These are phyloP conservation scores for Penicillium sp. DNA, from an alignment of 2,329 filamentous ascomycete genomes.

Conservation along the genomic window DNA sequence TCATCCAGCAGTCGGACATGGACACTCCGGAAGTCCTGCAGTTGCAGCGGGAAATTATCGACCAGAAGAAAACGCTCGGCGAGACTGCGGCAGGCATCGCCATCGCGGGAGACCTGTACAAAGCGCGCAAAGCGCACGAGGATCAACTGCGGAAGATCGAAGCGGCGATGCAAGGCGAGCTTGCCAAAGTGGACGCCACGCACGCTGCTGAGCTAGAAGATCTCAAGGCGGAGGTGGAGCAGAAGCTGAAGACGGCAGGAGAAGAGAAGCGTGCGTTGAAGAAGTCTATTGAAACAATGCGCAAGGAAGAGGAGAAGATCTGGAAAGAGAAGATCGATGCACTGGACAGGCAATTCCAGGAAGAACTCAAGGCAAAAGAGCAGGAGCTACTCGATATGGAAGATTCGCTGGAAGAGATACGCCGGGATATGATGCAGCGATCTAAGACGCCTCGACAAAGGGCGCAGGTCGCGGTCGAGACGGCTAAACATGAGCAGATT, in stretches of 20 bases:
- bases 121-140: neutral
- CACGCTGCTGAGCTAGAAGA: conserved; percentile 1
- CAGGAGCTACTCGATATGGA: conserved; percentile 2
- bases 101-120: neutral
- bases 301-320: neutral
- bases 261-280: neutral
- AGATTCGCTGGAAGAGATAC: neutral
- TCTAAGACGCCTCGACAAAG: no score
- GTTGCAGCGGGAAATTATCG: conserved; percentile 2
- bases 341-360: neutral
- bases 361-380: neutral
- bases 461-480: no score
- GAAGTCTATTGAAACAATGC: conserved; percentile 3
- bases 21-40: neutral
- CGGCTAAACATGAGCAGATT: neutral
- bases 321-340: conserved; percentile 1
- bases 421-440: neutral
- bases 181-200: neutral
- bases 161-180: neutral
- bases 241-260: neutral
- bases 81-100: conserved; percentile 8
- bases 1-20: neutral
- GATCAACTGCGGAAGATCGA: neutral
- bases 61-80: conserved; percentile 5
- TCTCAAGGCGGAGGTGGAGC: conserved; percentile 1